Base-by-base conservation (phyloP, 2,329 filamentous ascomycete genomes). In the Aureobasidium namibiae region DNA sequence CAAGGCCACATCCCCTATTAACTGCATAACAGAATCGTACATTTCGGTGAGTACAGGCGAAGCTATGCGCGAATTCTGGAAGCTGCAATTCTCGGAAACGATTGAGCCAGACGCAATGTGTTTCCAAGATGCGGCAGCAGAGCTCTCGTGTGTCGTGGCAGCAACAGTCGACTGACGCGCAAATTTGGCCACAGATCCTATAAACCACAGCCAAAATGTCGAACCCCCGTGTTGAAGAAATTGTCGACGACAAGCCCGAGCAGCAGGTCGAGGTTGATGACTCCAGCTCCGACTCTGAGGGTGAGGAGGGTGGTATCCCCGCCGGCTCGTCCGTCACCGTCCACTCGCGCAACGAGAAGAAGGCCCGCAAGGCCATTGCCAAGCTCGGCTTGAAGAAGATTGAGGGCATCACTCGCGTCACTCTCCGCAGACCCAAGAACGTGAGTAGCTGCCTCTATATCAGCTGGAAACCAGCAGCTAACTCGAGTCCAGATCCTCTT, bases 271-370 rank as follows among this genome's bases (percentile, higher is more conserved):
- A 90, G 71, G 82, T 82, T 65, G 85, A 86, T 61, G 85, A 83
- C 79, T 85, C 85, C 71, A 87, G 90, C 67, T 89, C 87, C 70
- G 88, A 88, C 70, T 86, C 83, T 69, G 91, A 94, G 76, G 86
- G 84, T 64, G 85, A 80, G 63, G 83, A 86, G 73, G 76, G 81
- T 69, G 81, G 77, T 75, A 85, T 87, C 69, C 90, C 92, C 74
- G 87, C 89, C 67, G 94, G 92, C 73, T 89, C 91, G 72, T 85
- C 88, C 66, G 88, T 92, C 73, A 85, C 94, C 70, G 87, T 99
- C 73, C 92, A 97, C 85, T 96, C 90, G 74, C 91, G 94, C 78
- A 97, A 97, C 82, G 94, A 99, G 88, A 99, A 99, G 89, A 99
- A 99, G 87, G 95, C 94, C 71, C 88, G 94, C 80, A 99, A 99